Percentiles rank a stretch among this genome's conserved stretches.
phyloP scores from a whole-genome alignment of 208 protist genomes.

The Leishmania lainsoni region DNA sequence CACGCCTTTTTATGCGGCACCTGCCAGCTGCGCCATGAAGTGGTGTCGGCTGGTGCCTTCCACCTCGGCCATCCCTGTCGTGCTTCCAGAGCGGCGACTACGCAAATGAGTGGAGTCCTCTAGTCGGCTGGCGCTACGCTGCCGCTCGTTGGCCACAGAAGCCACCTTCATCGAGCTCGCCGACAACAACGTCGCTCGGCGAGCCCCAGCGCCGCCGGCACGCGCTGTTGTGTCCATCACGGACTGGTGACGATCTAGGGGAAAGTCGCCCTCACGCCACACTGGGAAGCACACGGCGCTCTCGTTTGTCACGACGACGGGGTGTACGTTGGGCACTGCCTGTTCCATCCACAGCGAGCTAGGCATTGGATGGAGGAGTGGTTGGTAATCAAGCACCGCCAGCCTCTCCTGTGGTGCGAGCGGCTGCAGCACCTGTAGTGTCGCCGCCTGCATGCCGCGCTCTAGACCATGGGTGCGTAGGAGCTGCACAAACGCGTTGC shows the following conservation, averaged over 20 bases:
- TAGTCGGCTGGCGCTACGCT: slow-evolving; percentile 14
- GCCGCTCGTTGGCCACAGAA: slow-evolving; percentile 17
- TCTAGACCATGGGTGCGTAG: slow-evolving; percentile 61
- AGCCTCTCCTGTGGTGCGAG: slow-evolving; percentile 39
- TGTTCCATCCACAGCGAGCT: slow-evolving; percentile 78
- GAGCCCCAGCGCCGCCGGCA: slow-evolving; percentile 12
- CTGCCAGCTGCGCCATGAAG: slow-evolving; percentile 6
- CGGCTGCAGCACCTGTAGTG: slow-evolving; percentile 81
- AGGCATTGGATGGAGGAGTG: slow-evolving; percentile 60
- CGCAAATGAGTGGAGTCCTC: slow-evolving; percentile 20
- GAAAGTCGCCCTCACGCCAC: slow-evolving; percentile 75
- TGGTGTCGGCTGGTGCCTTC: slow-evolving; percentile 15
- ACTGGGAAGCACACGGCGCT: slow-evolving; percentile 44
- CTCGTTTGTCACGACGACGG: slow-evolving; percentile 44
- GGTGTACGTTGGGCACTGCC: slow-evolving; percentile 68
- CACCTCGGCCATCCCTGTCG: slow-evolving; percentile 11
- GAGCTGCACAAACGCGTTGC: slow-evolving; percentile 56
- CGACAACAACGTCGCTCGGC: slow-evolving; percentile 18
- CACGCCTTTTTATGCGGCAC: neutral
- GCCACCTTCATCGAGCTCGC: slow-evolving; percentile 12
- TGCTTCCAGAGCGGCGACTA: slow-evolving; percentile 10
- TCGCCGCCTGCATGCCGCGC: slow-evolving; percentile 47
- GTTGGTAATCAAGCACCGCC: slow-evolving; percentile 69
- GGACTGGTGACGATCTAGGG: slow-evolving; percentile 33
- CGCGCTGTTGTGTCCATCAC: slow-evolving; percentile 10